Evolutionary conservation across 2,329 filamentous ascomycete genomes (phyloP).

Genomic region (Myotisia sp.): DNA sequence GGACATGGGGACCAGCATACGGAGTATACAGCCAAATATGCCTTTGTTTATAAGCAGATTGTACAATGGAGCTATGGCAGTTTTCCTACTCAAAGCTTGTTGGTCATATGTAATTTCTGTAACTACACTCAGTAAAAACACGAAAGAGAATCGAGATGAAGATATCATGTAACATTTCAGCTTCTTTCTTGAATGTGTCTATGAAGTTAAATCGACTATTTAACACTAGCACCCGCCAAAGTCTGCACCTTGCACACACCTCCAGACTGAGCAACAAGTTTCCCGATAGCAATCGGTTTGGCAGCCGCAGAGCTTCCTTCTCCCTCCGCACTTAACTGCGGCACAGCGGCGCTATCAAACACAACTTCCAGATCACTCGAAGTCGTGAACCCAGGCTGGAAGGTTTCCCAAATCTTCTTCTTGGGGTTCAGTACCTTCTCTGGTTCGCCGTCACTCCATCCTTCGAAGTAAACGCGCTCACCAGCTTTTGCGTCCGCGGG

Average conservation of each 20-base stretch:
- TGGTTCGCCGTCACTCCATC: slow-evolving; percentile 72
- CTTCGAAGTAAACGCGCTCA: slow-evolving; percentile 83
- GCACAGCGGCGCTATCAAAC: slow-evolving; percentile 67
- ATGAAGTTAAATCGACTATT: slow-evolving; percentile 40
- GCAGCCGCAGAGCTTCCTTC: slow-evolving; percentile 42
- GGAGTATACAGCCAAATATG: not conserved
- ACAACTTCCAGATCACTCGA: slow-evolving; percentile 66
- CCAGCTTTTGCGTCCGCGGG: slow-evolving; percentile 67
- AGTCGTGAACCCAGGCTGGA: slow-evolving; percentile 92
- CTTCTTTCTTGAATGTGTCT: too few relatives aligned
- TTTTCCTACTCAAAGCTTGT: too few relatives aligned
- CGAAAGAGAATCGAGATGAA: too few relatives aligned
- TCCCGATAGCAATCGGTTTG: slow-evolving; percentile 41
- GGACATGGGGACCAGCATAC: not conserved
- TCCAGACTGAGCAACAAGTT: slow-evolving; percentile 60
- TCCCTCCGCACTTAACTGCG: slow-evolving; percentile 58
- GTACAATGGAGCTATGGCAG: not conserved
- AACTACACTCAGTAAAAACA: too few relatives aligned
- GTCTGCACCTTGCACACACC: slow-evolving; percentile 72
- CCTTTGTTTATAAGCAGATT: not conserved
- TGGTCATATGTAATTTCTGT: too few relatives aligned
- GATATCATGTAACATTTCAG: too few relatives aligned
- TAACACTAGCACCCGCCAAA: slow-evolving; percentile 65
- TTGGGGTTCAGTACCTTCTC: slow-evolving; percentile 93
- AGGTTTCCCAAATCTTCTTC: slow-evolving; percentile 98